These are phyloP conservation scores for Trypanosoma platydactyli DNA, from an alignment of 208 protist species.

Conservation along the genomic window DNA sequence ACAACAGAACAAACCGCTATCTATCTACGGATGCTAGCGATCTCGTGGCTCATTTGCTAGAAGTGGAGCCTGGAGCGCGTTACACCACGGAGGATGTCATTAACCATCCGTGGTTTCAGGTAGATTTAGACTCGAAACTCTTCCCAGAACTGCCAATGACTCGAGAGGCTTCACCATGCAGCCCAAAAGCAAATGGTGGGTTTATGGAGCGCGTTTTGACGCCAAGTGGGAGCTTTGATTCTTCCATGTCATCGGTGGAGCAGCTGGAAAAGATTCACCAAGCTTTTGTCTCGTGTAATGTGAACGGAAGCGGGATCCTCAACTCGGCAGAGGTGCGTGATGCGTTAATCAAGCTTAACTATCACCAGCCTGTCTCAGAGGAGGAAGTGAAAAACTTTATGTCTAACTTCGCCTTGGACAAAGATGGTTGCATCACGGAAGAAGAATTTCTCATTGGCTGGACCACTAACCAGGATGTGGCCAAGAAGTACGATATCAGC, in stretches of 20 bases:
- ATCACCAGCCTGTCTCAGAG: slow-evolving; percentile 51
- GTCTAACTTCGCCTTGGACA: slow-evolving; percentile 75
- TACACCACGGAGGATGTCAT: slow-evolving; percentile 78
- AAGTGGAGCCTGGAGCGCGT: slow-evolving; percentile 54
- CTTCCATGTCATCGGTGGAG: slow-evolving; percentile 35
- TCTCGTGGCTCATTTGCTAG: slow-evolving; percentile 77
- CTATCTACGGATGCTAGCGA: slow-evolving; percentile 67
- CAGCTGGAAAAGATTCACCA: slow-evolving; percentile 56
- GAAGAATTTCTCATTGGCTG: slow-evolving; percentile 87
- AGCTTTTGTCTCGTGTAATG: slow-evolving; percentile 79
- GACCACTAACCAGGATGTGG: slow-evolving; percentile 70
- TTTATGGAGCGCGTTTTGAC: slow-evolving; percentile 71
- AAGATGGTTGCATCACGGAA: slow-evolving; percentile 79
- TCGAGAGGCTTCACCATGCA: slow-evolving; percentile 25
- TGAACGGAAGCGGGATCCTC: slow-evolving; percentile 77
- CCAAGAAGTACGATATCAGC: slow-evolving; percentile 77
- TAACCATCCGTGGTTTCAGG: slow-evolving; percentile 80
- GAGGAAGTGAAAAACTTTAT: slow-evolving; percentile 79
- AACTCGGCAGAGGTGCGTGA: slow-evolving; percentile 81
- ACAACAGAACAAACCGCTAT: slow-evolving; percentile 82
- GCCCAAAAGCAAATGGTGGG: slow-evolving; percentile 35
- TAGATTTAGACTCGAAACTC: slow-evolving; percentile 58
- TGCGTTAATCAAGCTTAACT: slow-evolving; percentile 88
- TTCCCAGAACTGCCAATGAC: slow-evolving; percentile 50
- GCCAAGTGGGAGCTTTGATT: slow-evolving; percentile 35